These are phyloP conservation scores for Aspergillus intermedius DNA, from an alignment of 2,329 filamentous ascomycete genomes.

Conservation along the genomic window DNA sequence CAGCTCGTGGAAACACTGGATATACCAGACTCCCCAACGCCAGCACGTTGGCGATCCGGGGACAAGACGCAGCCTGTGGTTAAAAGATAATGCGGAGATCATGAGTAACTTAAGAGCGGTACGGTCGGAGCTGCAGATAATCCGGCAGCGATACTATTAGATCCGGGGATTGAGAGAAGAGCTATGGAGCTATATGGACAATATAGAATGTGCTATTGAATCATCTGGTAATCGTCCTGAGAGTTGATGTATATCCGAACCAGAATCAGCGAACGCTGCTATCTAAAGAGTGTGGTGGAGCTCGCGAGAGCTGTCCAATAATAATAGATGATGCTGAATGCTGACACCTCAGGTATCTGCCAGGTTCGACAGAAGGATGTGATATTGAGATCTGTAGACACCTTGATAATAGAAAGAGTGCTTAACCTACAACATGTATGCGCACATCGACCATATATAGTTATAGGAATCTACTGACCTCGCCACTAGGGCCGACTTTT, in stretches of 20 bases:
- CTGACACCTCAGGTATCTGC: not conserved
- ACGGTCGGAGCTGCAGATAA: not conserved
- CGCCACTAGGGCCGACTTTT: too few relatives aligned
- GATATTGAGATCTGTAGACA: too few relatives aligned
- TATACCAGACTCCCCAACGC: too few relatives aligned
- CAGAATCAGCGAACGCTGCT: not conserved
- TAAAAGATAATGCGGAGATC: too few relatives aligned
- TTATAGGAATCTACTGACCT: too few relatives aligned
- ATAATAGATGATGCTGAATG: not conserved
- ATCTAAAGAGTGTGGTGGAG: not conserved
- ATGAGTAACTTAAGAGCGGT: too few relatives aligned
- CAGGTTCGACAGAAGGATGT: not conserved
- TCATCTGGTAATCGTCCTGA: not conserved
- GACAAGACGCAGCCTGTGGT: too few relatives aligned
- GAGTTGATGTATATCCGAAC: not conserved
- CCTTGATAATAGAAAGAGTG: too few relatives aligned
- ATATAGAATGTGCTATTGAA: not conserved
- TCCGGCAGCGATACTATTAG: not conserved
- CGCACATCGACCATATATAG: too few relatives aligned
- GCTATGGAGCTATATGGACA: not conserved
- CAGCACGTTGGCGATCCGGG: too few relatives aligned
- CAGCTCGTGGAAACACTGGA: too few relatives aligned
- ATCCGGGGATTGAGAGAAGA: not conserved
- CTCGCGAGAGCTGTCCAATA: not conserved
- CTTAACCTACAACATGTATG: too few relatives aligned